These are phyloP conservation scores for Eucalyptus marginata DNA, from an alignment of 345 rosid genomes.

Conservation along the genomic window DNA sequence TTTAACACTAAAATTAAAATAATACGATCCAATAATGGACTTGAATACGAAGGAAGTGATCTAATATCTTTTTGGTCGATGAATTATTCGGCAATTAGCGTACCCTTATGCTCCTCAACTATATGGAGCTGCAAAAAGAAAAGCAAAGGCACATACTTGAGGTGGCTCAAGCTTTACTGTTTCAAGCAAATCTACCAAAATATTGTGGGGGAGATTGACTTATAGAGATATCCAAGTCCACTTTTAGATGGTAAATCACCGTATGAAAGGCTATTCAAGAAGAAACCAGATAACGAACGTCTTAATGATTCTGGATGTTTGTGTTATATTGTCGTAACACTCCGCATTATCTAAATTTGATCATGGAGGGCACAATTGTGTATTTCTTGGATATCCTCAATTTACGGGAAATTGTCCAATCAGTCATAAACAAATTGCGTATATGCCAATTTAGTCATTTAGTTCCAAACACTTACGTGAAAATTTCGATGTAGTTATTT, in stretches of 20 bases:
- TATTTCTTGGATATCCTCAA: neutral
- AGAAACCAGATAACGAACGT: neutral
- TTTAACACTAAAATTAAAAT: neutral
- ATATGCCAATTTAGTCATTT: neutral
- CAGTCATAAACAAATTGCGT: accelerated
- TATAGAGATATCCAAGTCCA: neutral
- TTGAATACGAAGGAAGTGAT: neutral
- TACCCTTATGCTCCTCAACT: too few species aligned
- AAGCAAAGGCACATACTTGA: too few species aligned
- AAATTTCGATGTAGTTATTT: neutral
- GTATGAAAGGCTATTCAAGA: neutral
- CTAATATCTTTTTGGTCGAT: neutral
- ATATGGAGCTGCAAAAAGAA: too few species aligned
- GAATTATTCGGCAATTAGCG: neutral
- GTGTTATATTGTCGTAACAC: neutral
- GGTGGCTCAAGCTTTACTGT: neutral
- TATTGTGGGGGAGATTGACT: neutral
- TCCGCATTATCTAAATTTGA: neutral
- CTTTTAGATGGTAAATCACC: neutral
- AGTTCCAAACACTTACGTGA: neutral
- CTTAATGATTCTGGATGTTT: neutral
- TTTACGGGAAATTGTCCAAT: neutral
- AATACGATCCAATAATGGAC: neutral
- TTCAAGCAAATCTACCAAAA: neutral
- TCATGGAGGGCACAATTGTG: neutral